Conservation (phyloP, 768 basidiomycete genomes). For the Scleroderma citrinum region DNA sequence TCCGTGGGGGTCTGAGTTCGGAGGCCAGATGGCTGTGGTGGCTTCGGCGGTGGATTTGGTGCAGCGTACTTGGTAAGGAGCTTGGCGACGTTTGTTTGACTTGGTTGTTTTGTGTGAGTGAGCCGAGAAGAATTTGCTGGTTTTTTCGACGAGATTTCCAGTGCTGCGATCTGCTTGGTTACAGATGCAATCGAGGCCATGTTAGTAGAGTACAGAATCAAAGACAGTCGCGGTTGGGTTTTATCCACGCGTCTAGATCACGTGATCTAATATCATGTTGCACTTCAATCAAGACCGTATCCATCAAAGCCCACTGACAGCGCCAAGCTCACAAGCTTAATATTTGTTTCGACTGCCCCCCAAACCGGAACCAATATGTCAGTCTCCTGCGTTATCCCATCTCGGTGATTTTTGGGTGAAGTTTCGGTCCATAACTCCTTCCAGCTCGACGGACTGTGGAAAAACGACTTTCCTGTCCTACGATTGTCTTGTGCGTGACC, state of each 20-base stretch:
- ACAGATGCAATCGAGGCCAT: slow-evolving; percentile 49
- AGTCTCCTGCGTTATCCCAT: not conserved
- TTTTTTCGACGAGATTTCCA: slow-evolving; percentile 57
- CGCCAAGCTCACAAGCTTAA: too few relatives aligned
- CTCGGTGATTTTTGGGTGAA: not conserved
- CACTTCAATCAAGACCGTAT: too few relatives aligned
- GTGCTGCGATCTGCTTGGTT: slow-evolving; percentile 62
- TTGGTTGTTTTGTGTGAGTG: slow-evolving; percentile 46
- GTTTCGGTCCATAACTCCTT: slow-evolving; percentile 12
- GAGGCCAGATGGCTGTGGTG: slow-evolving; percentile 35
- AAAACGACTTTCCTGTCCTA: slow-evolving; percentile 12
- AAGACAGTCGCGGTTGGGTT: slow-evolving; percentile 4
- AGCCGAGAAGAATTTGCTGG: slow-evolving; percentile 31
- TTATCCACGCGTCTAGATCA: slow-evolving; percentile 22
- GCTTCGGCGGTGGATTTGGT: slow-evolving; percentile 41
- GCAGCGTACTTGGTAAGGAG: slow-evolving; percentile 70
- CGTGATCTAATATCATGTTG: slow-evolving; percentile 15
- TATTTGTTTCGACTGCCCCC: too few relatives aligned
- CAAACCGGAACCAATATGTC: too few relatives aligned
- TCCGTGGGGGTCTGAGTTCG: slow-evolving; percentile 33
- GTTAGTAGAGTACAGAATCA: not conserved
- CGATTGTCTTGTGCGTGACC: not conserved
- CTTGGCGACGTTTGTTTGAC: slow-evolving; percentile 60
- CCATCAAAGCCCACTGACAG: too few relatives aligned
- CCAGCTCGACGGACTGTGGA: too few relatives aligned